Evolutionary conservation across 495 filamentous ascomycete genomes (phyloP).

Genomic region (Jackrogersella multiformis): DNA sequence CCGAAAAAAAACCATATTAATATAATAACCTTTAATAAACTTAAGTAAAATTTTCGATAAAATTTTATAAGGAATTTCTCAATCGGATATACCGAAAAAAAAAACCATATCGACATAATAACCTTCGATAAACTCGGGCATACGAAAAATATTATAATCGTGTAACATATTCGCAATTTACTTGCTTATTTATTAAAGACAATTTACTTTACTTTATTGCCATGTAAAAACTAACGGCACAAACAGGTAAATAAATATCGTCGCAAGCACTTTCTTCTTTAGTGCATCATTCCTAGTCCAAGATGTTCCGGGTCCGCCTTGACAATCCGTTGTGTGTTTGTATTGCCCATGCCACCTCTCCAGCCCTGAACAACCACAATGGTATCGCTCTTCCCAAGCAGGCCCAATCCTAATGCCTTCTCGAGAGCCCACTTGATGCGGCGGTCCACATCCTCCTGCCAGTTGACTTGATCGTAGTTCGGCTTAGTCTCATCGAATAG

Average conservation of each 20-base stretch:
- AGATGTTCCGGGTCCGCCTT: slow-evolving; percentile 63
- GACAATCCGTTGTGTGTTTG: slow-evolving; percentile 80
- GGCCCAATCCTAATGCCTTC: slow-evolving; percentile 82
- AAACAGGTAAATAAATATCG: background rate
- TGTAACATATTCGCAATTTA: too few species aligned
- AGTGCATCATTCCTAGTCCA: slow-evolving; percentile 46
- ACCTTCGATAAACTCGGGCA: too few species aligned
- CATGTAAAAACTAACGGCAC: background rate
- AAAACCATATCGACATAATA: too few species aligned
- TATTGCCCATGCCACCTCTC: slow-evolving; percentile 97
- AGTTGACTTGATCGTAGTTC: slow-evolving; percentile 85
- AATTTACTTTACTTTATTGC: background rate
- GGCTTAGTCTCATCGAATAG: slow-evolving; percentile 91
- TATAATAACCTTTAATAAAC: too few species aligned
- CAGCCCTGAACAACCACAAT: slow-evolving; percentile 98
- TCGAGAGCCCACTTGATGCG: slow-evolving; percentile 94
- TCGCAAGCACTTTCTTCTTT: background rate
- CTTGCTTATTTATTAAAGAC: background rate
- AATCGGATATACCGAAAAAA: too few species aligned
- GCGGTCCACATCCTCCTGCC: slow-evolving; percentile 98
- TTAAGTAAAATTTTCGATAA: too few species aligned
- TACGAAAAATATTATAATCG: too few species aligned
- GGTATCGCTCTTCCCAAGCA: slow-evolving; percentile 82
- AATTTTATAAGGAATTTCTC: too few species aligned
- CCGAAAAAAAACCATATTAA: too few species aligned